Base-by-base conservation (phyloP, 805 yeast species). In the Metschnikowia gelsemii region DNA sequence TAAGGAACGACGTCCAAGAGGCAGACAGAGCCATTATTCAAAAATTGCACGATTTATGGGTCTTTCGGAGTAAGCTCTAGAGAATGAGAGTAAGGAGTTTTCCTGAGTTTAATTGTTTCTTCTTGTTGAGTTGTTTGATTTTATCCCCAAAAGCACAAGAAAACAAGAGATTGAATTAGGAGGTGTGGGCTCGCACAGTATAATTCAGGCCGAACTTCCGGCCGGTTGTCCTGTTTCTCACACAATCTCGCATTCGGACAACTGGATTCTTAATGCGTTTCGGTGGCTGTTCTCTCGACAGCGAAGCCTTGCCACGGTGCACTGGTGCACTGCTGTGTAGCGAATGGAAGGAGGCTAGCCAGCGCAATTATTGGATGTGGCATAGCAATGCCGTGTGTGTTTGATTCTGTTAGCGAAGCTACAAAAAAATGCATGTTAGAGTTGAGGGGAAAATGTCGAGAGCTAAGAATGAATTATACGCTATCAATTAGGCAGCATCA, bases 1-100 rank as follows among this genome's bases (percentile, higher is more conserved):
- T 87, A 52, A 93, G 73, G 58, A 91, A 91, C 11, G 93, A 79
- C 19, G 96, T 81, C 97, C 97, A 91, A n/a, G 95, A 78, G 37
- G 58, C 57, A 14, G 66, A 50, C 47, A 51, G 59, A 22, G 63
- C 59, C 55, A 51, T 51, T 14, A 12, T 31, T n/a, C n/a, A n/a
- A n/a, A 18, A 8, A n/a, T 8, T 26, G 32, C 6, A 7, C 11
- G 8, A 16, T 14, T 12, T 17, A n/a, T 9, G 29, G 7, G 6
- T 8, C 7, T 8, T 26, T 28, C 25, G 25, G 11, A 22, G 25
- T 22, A 7, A 22, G 25, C 25, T 22, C 25, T 8, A 7, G 25
- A 22, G 11, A 22, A 22, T 7, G 25, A 11, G 11, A 22, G 25
- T 7, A n/a, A n/a, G n/a, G n/a, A n/a, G n/a, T 26, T 6, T 26